Evolutionary conservation across 257 asterid species (phyloP), one percentile per base, ranked within the genome.

Genomic region (Gardenia jasminoides): DNA sequence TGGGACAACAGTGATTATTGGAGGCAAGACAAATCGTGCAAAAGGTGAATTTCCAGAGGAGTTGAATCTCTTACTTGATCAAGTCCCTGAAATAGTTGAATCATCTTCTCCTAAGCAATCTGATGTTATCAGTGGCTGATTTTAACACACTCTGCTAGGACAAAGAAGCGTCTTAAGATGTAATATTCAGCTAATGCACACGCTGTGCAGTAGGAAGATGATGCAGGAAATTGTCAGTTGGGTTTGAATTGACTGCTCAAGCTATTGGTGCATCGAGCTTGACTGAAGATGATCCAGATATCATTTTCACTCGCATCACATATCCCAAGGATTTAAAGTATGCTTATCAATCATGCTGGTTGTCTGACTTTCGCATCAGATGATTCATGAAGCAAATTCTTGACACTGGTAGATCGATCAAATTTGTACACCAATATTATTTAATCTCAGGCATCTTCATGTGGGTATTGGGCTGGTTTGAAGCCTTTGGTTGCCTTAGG

Each of bases 11-110:
- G 89, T 90, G 88, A 88, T 92, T 47, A 69, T 93, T 26, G 98
- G 97, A 78, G 97, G 97, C 71, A 93, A 93, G 89, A 94, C 96
- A 10, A 94, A 94, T 82, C 87, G 93, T 76, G 92, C 91, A 46
- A 90, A 90, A 82, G 94, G 89, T 13, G 98, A 95, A 83, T 88
- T 93, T 39, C 88, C 96, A 0, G 98, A 91, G 30, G 91, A 90
- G 68, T 90, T 89, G 89, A 89, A 87, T 83, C 79, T 79, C 78
- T 80, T 89, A 52, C 92, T 95, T 0, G 98, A 93, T 76, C 92
- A 87, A 79, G 98, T 92, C 47, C 97, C 99, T 24, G 97, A 93
- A 82, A 46, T 93, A 62, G 88, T 91, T 26, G 92, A 87, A 67
- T 88, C 89, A 11, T 80, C 92, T 77, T 78, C 85, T 64, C 79